These are phyloP conservation scores for Carex littledalei DNA, from an alignment of 176 grass and related monocot species.

Conservation along the genomic window DNA sequence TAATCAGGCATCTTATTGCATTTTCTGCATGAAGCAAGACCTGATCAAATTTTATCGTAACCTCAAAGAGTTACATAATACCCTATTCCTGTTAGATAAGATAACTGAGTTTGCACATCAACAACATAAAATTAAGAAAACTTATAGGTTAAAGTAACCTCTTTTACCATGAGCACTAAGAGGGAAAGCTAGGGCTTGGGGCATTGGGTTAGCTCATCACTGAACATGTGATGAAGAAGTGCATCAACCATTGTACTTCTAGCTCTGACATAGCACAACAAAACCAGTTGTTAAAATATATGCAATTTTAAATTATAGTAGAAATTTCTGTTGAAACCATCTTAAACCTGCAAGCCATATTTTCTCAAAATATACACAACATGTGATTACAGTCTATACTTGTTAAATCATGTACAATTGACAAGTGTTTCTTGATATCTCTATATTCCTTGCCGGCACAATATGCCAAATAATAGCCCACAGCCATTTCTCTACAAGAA, in stretches of 20 bases:
- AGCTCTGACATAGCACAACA: constrained; percentile 40
- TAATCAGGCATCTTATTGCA: not conserved
- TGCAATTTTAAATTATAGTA: not conserved
- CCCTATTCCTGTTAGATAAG: not conserved
- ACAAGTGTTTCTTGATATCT: not conserved
- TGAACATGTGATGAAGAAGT: constrained; percentile 92
- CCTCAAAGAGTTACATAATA: not conserved
- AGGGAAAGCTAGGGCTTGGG: constrained; percentile 29
- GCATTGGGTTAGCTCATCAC: constrained; percentile 62
- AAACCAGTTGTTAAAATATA: constrained; percentile 6
- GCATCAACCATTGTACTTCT: constrained; percentile 73
- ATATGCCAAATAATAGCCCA: not conserved
- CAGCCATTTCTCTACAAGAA: not conserved
- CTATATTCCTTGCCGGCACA: not conserved
- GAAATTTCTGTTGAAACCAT: not conserved
- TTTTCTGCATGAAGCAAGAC: not conserved
- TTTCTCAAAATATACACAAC: not conserved
- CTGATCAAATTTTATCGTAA: not conserved
- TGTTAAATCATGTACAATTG: not conserved
- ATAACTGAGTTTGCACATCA: constrained; percentile 7
- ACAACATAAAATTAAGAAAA: constrained; percentile 18
- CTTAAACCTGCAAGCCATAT: not conserved
- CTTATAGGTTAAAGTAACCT: not conserved
- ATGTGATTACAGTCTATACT: not conserved
- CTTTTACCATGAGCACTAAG: constrained; percentile 21